These are phyloP conservation scores for Rhodomyrtus tomentosa DNA, from an alignment of 345 rosid genomes.

Conservation along the genomic window DNA sequence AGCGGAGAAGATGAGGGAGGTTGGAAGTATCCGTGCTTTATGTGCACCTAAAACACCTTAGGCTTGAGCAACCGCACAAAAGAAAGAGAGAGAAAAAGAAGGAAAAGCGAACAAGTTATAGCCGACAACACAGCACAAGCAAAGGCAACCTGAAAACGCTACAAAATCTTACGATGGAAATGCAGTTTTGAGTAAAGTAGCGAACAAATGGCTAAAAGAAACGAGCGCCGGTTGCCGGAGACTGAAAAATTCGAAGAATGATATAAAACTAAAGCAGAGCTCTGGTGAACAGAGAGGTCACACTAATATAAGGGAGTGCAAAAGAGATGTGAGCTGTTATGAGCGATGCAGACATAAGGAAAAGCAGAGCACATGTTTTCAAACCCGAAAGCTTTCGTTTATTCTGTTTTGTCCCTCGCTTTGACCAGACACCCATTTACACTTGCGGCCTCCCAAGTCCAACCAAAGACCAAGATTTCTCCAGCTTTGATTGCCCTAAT, in stretches of 20 bases:
- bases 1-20: not conserved
- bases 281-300: not conserved
- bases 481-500: not conserved
- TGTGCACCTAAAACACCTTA: not conserved
- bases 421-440: not conserved
- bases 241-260: not conserved
- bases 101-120: not conserved
- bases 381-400: not conserved
- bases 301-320: not conserved
- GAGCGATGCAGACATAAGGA: not conserved
- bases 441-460: not conserved
- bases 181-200: not conserved
- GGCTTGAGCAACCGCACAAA: not conserved
- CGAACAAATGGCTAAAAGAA: not conserved
- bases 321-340: not conserved
- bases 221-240: not conserved
- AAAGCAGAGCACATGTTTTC: not conserved
- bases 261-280: not conserved
- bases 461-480: not conserved
- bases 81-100: not conserved
- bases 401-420: not conserved
- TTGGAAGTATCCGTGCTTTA: not conserved
- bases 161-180: not conserved
- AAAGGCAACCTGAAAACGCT: not conserved
- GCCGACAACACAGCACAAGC: not conserved